These are phyloP conservation scores for Cytospora piceicola DNA, from an alignment of 2,329 filamentous ascomycete species.

Conservation along the genomic window DNA sequence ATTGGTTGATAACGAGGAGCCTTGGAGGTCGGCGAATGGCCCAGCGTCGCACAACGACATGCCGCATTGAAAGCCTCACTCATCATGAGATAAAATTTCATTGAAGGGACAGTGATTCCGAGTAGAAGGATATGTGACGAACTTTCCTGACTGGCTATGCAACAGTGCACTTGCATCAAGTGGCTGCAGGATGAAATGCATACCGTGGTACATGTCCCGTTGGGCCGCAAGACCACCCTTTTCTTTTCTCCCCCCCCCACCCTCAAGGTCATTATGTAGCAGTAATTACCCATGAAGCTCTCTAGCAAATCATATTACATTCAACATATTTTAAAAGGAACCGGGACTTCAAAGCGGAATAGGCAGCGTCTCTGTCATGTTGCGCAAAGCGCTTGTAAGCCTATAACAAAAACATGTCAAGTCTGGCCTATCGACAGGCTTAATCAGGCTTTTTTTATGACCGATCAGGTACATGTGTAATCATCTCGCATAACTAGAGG, in stretches of 20 bases:
- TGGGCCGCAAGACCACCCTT: background rate
- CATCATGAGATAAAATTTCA: background rate
- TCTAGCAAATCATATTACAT: background rate
- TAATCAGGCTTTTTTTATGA: background rate
- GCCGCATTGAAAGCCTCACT: slow-evolving; percentile 4
- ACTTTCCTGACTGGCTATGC: background rate
- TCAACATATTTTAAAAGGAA: background rate
- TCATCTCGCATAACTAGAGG: background rate
- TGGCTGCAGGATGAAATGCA: background rate
- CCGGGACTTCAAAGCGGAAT: background rate
- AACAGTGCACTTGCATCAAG: background rate
- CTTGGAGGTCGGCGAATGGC: background rate
- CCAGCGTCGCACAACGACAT: background rate
- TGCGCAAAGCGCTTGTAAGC: background rate
- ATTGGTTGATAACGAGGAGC: background rate
- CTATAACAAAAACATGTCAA: background rate
- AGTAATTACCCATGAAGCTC: background rate
- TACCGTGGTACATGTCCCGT: background rate
- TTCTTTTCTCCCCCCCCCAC: background rate
- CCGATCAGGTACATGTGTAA: background rate
- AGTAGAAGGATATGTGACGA: background rate
- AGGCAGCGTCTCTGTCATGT: background rate
- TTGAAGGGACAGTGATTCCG: background rate
- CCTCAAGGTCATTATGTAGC: background rate
- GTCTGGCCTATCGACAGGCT: background rate